Conservation (phyloP, 164 flowering plant genomes). For the Buxus sempervirens region DNA sequence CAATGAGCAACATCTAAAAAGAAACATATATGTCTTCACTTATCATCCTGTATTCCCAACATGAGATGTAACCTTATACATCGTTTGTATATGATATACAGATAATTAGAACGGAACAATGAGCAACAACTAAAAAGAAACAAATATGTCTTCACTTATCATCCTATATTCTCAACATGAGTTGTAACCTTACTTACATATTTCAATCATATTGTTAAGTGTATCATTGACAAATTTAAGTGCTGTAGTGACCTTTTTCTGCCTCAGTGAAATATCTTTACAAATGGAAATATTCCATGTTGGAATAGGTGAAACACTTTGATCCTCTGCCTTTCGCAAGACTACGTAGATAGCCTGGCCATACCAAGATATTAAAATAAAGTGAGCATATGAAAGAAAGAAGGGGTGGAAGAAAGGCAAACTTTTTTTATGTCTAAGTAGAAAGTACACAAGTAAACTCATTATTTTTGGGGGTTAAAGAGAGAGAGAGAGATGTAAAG, state of each 20-base stretch:
- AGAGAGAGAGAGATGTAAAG: too few species aligned
- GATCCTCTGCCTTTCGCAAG: constrained; percentile 88
- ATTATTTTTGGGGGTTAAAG: too few species aligned
- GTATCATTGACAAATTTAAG: constrained; percentile 74
- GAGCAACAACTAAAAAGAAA: neutral
- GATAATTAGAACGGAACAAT: neutral
- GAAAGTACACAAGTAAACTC: too few species aligned
- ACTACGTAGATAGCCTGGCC: constrained; percentile 92
- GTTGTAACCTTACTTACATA: constrained; percentile 61
- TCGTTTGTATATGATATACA: too few species aligned
- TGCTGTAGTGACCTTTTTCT: constrained; percentile 66
- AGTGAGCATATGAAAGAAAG: neutral
- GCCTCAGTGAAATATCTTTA: constrained; percentile 92
- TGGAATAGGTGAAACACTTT: constrained; percentile 85
- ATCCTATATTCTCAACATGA: neutral
- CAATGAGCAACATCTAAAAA: neutral
- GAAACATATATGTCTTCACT: neutral
- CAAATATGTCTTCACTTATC: neutral
- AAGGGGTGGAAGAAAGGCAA: too few species aligned
- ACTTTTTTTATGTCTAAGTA: too few species aligned
- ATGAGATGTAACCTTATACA: constrained; percentile 22
- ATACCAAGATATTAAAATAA: constrained; percentile 1
- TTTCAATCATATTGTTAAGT: constrained; percentile 74
- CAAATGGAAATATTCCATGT: constrained; percentile 92
- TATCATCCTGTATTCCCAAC: neutral